Evolutionary conservation across 257 asterid genomes (phyloP), one percentile per base, ranked within the genome.

Genomic region (Gentiana straminea): DNA sequence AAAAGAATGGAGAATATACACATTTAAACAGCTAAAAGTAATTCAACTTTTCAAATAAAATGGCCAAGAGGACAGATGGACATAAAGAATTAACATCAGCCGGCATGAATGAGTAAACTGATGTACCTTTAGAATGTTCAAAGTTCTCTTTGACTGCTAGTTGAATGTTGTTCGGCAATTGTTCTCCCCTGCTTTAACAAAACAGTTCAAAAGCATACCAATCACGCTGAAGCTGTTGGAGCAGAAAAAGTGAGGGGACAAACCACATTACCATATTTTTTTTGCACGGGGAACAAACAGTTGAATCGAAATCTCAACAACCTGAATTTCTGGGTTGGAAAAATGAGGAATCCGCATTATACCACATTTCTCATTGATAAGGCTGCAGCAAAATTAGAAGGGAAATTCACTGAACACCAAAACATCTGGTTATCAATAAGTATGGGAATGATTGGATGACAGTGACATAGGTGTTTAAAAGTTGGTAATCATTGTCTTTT

Each of bases 271-370:
- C 51, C 52, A 57, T 55, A 64, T 62, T 64, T 78, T 84, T 68
- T 77, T 84, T 7, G 46, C 4, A 62, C 94, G 96, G 49, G 81
- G 96, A 79, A 87, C 75, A 76, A 76, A 87, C 67, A 81, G 77
- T 73, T 79, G 75, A 38, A 91, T 84, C 50, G 89, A 81, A 72
- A 91, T 79, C 82, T 81, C 83, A 66, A 76, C 73, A 63, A 73
- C 72, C 64, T 75, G 83, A 68, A 79, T 84, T 76, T 87, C 93
- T 49, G 98, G 96, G 69, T 67, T 84, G 65, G 77, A 62, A 67
- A 70, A 65, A 76, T 91, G 98, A 57, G 96, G 96, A 74, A 91
- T 79, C 98, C 87, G 86, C 72, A 82, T 62, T 24, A 10, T 33
- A 50, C 45, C n/a, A n/a, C n/a, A n/a, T n/a, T n/a, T n/a, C n/a